Percentiles rank a stretch among this genome's conserved stretches.
phyloP scores from a whole-genome alignment of 768 basidiomycete species.

The Trichaptum fuscoviolaceum region DNA sequence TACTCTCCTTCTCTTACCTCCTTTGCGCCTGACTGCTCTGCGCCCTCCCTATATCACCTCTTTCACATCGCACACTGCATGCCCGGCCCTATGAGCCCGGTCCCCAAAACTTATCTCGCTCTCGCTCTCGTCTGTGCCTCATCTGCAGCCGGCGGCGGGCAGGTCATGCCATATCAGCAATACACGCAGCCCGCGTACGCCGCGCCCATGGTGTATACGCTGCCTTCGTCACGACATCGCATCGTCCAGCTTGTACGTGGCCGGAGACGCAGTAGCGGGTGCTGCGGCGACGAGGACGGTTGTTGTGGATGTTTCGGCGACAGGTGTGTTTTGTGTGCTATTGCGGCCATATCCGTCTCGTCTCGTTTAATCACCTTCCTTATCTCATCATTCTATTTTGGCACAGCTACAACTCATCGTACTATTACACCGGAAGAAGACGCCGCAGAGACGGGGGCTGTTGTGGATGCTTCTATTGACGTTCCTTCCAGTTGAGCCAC shows the following conservation, averaged over 20 bases:
- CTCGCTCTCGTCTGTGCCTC: neutral
- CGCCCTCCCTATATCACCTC: neutral
- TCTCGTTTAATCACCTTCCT: neutral
- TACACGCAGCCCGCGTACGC: neutral
- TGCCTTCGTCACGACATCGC: neutral
- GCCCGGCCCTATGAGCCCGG: no score
- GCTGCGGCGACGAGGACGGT: neutral
- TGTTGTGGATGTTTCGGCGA: neutral
- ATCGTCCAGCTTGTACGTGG: neutral
- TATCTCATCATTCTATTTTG: no score
- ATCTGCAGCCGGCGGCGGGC: neutral
- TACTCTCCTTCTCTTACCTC: neutral
- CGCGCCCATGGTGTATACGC: neutral
- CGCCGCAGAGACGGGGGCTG: neutral
- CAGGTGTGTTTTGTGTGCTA: neutral
- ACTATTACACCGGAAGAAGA: neutral
- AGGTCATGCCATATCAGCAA: neutral
- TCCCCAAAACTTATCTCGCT: neutral
- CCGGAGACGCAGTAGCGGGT: neutral
- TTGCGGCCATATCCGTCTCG: neutral
- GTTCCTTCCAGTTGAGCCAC: neutral
- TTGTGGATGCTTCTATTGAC: neutral
- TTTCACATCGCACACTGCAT: neutral
- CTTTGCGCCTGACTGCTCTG: neutral
- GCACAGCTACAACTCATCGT: neutral